Evolutionary conservation across 2,329 filamentous ascomycete genomes (phyloP).

Genomic region (Acephala macrosclerotiorum): DNA sequence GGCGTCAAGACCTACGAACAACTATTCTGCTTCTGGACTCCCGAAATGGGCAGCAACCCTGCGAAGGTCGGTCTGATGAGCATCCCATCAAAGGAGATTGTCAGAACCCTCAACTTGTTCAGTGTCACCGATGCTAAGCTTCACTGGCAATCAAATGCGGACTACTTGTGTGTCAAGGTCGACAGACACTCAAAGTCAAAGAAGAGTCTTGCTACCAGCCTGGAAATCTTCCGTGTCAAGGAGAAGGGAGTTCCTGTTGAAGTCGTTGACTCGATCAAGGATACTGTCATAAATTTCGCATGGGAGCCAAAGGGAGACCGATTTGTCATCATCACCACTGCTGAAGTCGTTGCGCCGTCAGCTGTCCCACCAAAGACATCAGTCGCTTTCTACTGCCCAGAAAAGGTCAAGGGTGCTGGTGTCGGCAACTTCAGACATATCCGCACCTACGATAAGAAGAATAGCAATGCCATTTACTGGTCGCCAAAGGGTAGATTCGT

Average conservation of each 20-base stretch:
- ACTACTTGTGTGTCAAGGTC: slow-evolving; percentile 97
- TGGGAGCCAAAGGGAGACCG: slow-evolving; percentile 99
- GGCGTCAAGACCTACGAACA: slow-evolving; percentile 93
- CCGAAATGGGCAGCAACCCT: slow-evolving; percentile 96
- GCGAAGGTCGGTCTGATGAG: slow-evolving; percentile 97
- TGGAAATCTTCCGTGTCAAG: slow-evolving; percentile 96
- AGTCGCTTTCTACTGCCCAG: slow-evolving; percentile 95
- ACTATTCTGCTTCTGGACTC: slow-evolving; percentile 98
- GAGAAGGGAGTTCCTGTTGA: slow-evolving; percentile 99
- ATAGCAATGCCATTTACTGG: slow-evolving; percentile 99
- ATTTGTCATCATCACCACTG: slow-evolving; percentile 95
- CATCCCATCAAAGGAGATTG: slow-evolving; percentile 91
- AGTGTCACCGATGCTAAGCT: slow-evolving; percentile 97
- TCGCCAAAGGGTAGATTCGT: slow-evolving; percentile 95
- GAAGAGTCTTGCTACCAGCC: slow-evolving; percentile 95
- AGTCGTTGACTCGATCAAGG: slow-evolving; percentile 96
- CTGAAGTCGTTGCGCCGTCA: slow-evolving; percentile 78
- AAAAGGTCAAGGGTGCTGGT: slow-evolving; percentile 84
- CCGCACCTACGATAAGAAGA: slow-evolving; percentile 97
- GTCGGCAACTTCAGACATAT: slow-evolving; percentile 97
- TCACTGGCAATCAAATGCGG: slow-evolving; percentile 96
- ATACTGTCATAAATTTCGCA: slow-evolving; percentile 98
- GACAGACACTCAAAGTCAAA: slow-evolving; percentile 99
- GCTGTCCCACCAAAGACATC: slow-evolving; percentile 93
- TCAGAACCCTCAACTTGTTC: slow-evolving; percentile 95